Evolutionary conservation across 2,329 filamentous ascomycete species (phyloP).

Genomic region (Colletotrichum sp.): DNA sequence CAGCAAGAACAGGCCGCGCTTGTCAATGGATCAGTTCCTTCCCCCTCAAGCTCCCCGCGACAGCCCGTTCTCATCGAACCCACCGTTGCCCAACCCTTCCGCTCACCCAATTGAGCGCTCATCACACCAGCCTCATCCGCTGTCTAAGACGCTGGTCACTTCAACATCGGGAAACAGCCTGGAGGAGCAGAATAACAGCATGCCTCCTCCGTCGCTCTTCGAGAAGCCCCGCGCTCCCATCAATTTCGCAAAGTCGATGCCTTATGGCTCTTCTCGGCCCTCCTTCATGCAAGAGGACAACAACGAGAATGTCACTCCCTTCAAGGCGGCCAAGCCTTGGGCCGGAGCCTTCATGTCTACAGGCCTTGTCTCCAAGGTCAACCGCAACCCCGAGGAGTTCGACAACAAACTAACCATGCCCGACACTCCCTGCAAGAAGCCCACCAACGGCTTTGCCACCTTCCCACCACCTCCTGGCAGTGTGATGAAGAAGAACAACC

Average conservation of each 20-base stretch:
- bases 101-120: slow-evolving; percentile 52
- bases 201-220: slow-evolving; percentile 58
- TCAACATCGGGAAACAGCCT: slow-evolving; percentile 85
- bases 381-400: slow-evolving; percentile 74
- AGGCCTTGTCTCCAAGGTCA: slow-evolving; percentile 92
- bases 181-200: slow-evolving; percentile 62
- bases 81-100: slow-evolving; percentile 57
- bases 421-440: slow-evolving; percentile 95
- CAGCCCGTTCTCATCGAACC: slow-evolving; percentile 64
- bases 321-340: slow-evolving; percentile 77
- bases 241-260: slow-evolving; percentile 78
- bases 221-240: slow-evolving; percentile 53
- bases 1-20: slow-evolving; percentile 69
- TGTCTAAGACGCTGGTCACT: slow-evolving; percentile 85
- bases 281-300: slow-evolving; percentile 27
- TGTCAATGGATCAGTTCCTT: slow-evolving; percentile 81
- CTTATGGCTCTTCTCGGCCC: slow-evolving; percentile 55
- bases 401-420: slow-evolving; percentile 75
- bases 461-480: slow-evolving; percentile 65
- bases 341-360: slow-evolving; percentile 93
- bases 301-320: slow-evolving; percentile 37
- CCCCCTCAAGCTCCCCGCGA: slow-evolving; percentile 67
- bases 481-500: slow-evolving; percentile 68
- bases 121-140: slow-evolving; percentile 72
- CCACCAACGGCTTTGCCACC: slow-evolving; percentile 71